phyloP scores from a whole-genome alignment of 2,329 filamentous ascomycete genomes.

The Lecanoromycetidae sp. region DNA sequence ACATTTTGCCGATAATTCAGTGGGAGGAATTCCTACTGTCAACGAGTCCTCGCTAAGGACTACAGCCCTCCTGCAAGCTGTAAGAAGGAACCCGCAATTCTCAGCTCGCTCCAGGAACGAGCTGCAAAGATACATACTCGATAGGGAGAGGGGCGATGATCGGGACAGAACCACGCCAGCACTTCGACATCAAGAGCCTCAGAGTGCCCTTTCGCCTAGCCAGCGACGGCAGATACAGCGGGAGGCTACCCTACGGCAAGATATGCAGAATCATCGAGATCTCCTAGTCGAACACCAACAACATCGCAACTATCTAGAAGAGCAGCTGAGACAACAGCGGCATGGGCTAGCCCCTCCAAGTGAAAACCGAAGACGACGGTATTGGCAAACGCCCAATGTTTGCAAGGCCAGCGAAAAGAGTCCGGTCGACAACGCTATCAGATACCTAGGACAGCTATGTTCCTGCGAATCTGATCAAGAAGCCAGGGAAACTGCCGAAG shows the following conservation, averaged over 20 bases:
- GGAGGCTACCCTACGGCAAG: conserved; percentile 9
- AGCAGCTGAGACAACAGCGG: conserved; percentile 11
- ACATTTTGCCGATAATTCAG: conserved; percentile 9
- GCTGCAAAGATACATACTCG: conserved; percentile 30
- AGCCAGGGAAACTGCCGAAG: conserved; percentile 40
- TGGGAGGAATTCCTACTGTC: conserved; percentile 9
- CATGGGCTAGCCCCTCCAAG: not conserved
- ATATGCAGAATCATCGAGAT: conserved; percentile 12
- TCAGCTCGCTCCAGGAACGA: conserved; percentile 25
- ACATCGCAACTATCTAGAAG: conserved; percentile 9
- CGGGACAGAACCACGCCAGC: conserved; percentile 2
- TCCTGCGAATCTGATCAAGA: conserved; percentile 42
- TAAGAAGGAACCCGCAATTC: conserved; percentile 29
- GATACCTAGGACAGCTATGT: conserved; percentile 49
- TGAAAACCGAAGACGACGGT: conserved; percentile 8
- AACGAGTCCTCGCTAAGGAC: conserved; percentile 23
- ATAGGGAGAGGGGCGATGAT: conserved; percentile 23
- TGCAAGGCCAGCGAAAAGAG: conserved; percentile 2
- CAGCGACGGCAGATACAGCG: conserved; percentile 12
- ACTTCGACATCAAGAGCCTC: not conserved
- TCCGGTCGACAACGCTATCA: conserved; percentile 45
- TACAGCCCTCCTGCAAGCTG: conserved; percentile 31
- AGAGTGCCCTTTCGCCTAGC: conserved; percentile 8
- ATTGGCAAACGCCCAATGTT: conserved; percentile 4
- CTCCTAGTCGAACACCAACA: conserved; percentile 8